phyloP scores from a whole-genome alignment of 1,284 basidiomycete species.

The Cutaneotrichosporon curvatum region DNA sequence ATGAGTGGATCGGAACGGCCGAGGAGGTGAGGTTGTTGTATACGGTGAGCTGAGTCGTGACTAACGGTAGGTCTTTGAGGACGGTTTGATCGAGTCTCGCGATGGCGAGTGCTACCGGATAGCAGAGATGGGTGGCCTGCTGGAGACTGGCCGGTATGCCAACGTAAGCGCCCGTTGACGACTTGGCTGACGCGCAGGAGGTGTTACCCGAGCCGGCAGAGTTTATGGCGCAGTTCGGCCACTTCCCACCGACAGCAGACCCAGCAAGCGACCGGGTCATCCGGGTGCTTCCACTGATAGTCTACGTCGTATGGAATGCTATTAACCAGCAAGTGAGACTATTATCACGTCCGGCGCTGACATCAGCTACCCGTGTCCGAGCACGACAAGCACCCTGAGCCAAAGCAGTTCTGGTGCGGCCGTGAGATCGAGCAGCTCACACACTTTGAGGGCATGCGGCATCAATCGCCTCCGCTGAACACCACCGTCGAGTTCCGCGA shows the following conservation, averaged over 20 bases:
- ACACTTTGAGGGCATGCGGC: conserved; percentile 49
- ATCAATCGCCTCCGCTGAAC: conserved; percentile 36
- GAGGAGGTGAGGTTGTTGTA: conserved; percentile 45
- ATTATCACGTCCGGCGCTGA: neutral
- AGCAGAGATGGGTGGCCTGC: conserved; percentile 55
- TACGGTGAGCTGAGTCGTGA: no score
- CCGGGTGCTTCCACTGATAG: conserved; percentile 66
- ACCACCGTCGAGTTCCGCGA: conserved; percentile 38
- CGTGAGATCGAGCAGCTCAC: conserved; percentile 60
- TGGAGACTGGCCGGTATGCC: conserved; percentile 29
- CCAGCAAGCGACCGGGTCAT: conserved; percentile 44
- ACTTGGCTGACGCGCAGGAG: conserved; percentile 18
- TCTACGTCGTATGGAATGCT: conserved; percentile 80
- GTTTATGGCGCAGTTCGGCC: conserved; percentile 33
- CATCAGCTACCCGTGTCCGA: conserved; percentile 55
- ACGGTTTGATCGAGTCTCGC: conserved; percentile 59
- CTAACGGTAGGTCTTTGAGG: conserved; percentile 67
- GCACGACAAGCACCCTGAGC: conserved; percentile 57
- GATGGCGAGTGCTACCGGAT: conserved; percentile 58
- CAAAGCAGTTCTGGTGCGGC: conserved; percentile 67
- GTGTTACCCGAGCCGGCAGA: conserved; percentile 15
- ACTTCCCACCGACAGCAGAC: conserved; percentile 22
- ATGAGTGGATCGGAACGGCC: conserved; percentile 80
- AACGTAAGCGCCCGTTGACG: conserved; percentile 13
- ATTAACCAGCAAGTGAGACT: conserved; percentile 69